Evolutionary conservation across 371 early-diverging fungal species (phyloP).

Genomic region (Nematocida displodere): DNA sequence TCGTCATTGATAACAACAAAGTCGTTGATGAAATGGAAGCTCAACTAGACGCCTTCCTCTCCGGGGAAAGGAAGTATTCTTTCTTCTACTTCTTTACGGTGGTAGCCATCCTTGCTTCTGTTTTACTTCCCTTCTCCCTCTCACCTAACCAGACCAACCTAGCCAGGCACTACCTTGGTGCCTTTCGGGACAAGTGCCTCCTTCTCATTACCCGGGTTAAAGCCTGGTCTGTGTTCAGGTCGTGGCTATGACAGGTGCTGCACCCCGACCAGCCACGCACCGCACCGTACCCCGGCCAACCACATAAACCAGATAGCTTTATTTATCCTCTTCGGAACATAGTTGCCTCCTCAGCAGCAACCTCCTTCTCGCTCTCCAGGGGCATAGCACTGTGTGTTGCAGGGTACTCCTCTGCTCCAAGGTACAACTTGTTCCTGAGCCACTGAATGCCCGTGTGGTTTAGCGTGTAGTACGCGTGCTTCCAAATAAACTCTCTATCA

Average conservation of each 20-base stretch:
- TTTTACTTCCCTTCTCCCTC: conserved; percentile 8
- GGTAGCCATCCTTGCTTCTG: neutral
- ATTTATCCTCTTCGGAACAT: no score
- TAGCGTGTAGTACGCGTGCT: conserved; percentile 95
- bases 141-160: no score
- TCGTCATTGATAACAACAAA: conserved; percentile 48
- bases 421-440: conserved; percentile 55
- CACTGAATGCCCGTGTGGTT: conserved; percentile 57
- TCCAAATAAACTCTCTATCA: conserved; percentile 94
- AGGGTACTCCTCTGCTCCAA: conserved; percentile 51
- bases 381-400: neutral
- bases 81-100: neutral
- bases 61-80: conserved; percentile 1
- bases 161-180: no score
- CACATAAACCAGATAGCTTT: no score
- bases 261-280: no score
- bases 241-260: no score
- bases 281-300: no score
- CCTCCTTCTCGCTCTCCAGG: neutral
- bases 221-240: no score
- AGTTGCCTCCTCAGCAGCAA: neutral
- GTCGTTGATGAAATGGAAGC: neutral
- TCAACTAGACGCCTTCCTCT: conserved; percentile 28
- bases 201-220: no score
- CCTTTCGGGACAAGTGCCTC: no score